These are phyloP conservation scores for Quercus variabilis DNA, from an alignment of 306 rosid genomes.

Conservation along the genomic window DNA sequence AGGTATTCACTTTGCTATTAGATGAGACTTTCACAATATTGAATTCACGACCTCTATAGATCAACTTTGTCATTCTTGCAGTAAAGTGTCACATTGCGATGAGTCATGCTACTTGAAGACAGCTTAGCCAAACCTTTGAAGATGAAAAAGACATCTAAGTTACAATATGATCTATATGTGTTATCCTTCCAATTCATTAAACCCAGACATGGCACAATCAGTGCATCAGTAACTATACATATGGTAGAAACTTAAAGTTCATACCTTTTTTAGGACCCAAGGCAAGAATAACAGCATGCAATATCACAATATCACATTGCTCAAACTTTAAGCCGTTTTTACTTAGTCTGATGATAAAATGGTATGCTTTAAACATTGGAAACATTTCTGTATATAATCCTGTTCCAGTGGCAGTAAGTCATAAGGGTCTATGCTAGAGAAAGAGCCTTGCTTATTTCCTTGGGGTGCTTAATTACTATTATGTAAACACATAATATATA, in stretches of 20 bases:
- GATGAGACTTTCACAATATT: not conserved
- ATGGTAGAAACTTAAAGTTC: not conserved
- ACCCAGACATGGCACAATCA: not conserved
- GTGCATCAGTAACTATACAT: not conserved
- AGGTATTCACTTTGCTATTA: not conserved
- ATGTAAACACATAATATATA: too few relatives aligned
- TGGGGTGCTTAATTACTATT: too few relatives aligned
- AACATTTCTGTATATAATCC: not conserved
- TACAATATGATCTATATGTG: not conserved
- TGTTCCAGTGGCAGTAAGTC: not conserved
- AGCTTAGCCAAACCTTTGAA: constrained; percentile 10
- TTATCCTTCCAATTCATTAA: not conserved
- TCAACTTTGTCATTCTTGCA: constrained; percentile 2
- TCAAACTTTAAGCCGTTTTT: too few relatives aligned
- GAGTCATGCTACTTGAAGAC: constrained; percentile 6
- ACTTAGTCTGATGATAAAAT: not conserved
- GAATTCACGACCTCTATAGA: constrained; percentile 18
- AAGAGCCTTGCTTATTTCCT: too few relatives aligned
- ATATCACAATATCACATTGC: not conserved
- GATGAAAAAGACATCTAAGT: not conserved
- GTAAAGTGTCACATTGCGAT: not conserved
- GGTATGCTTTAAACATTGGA: not conserved
- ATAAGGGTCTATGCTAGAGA: not conserved
- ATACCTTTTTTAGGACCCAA: not conserved
- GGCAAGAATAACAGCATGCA: not conserved